A percentile compares a stretch with the other conserved stretches of the same genome.
Conservation (phyloP, 164 flowering plant species). For the Saururus chinensis region DNA sequence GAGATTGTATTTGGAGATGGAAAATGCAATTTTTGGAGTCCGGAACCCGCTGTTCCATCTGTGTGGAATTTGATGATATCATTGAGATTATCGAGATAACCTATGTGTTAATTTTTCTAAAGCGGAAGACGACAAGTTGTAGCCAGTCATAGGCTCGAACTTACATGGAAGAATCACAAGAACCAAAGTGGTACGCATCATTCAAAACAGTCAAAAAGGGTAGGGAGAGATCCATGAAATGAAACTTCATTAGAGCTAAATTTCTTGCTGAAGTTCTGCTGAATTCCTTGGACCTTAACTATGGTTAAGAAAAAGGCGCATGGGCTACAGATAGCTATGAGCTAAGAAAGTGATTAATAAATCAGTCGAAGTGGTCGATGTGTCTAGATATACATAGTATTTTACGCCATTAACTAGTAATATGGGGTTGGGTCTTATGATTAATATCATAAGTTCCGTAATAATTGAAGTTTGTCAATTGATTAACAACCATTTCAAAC, state of each 20-base stretch:
- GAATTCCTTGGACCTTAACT: neutral
- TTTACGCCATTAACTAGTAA: neutral
- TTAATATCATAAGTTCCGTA: neutral
- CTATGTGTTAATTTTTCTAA: neutral
- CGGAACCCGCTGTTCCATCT: neutral
- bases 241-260: neutral
- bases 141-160: constrained; percentile 1
- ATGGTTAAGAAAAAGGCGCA: neutral
- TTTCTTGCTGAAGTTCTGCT: neutral
- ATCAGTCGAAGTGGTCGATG: neutral
- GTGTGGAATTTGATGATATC: constrained; percentile 3
- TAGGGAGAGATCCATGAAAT: neutral
- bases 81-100: constrained; percentile 4
- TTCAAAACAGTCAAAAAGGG: constrained; percentile 1
- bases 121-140: constrained; percentile 2
- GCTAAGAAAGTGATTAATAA: neutral
- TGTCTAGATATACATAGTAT: too few species aligned
- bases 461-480: neutral
- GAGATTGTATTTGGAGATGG: neutral
- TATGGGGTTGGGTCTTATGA: neutral
- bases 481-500: too few species aligned
- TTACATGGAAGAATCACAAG: constrained; percentile 3
- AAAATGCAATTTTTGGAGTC: neutral
- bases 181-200: neutral
- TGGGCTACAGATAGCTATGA: neutral